These are phyloP conservation scores for Fulvia fulva DNA, from an alignment of 2,329 filamentous ascomycete genomes.

Conservation along the genomic window DNA sequence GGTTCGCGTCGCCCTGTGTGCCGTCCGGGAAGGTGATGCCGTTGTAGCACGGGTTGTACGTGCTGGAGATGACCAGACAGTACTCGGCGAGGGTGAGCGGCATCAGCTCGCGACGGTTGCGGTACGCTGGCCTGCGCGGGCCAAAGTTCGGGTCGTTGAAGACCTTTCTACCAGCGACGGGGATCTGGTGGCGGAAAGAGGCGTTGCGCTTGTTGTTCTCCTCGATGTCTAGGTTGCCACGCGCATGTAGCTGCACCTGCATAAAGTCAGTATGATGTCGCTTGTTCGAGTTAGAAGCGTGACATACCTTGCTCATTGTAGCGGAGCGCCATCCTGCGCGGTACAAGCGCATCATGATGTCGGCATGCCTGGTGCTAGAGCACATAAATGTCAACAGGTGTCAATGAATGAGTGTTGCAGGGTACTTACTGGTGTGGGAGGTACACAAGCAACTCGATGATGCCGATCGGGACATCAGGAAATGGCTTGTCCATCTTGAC, in stretches of 20 bases:
- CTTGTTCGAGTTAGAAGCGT: not conserved
- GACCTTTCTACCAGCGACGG: not conserved
- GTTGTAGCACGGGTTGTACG: not conserved
- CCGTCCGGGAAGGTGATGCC: not conserved
- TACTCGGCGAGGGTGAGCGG: not conserved
- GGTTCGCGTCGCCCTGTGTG: not conserved
- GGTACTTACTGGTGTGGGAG: not conserved
- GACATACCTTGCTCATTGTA: not conserved
- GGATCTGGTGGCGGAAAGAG: not conserved
- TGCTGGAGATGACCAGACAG: not conserved
- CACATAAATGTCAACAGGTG: not conserved
- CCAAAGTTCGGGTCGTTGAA: not conserved
- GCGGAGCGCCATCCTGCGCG: not conserved
- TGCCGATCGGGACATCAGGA: not conserved
- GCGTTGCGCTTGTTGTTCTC: not conserved
- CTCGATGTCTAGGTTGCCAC: not conserved
- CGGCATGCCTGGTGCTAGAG: not conserved
- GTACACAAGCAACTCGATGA: not conserved
- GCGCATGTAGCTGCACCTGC: slow-evolving; percentile 1
- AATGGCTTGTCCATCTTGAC: not conserved
- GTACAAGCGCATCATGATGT: not conserved
- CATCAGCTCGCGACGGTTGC: not conserved
- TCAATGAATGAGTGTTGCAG: not conserved
- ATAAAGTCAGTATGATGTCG: not conserved
- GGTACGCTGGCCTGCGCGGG: not conserved